Percentiles rank a stretch among this genome's conserved stretches.
phyloP scores from a whole-genome alignment of 1,139 yeast species.

The Yamadazyma trypodendri region DNA sequence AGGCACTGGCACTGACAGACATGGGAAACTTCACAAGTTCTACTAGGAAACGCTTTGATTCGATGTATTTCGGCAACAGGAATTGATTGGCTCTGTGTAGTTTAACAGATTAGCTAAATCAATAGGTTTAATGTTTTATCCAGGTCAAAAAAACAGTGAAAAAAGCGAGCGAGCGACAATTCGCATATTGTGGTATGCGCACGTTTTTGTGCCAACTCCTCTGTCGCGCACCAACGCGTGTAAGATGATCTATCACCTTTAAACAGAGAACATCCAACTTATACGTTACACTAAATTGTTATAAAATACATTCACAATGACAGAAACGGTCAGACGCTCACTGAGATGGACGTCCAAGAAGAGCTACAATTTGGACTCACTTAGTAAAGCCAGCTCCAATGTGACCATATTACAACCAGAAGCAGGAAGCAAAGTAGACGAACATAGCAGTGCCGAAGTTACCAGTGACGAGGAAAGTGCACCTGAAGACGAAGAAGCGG shows the following conservation, averaged over 20 bases:
- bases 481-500: neutral
- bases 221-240: constrained; percentile 3
- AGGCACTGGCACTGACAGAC: constrained; percentile 13
- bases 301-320: neutral
- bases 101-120: neutral
- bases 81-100: neutral
- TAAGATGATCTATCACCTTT: neutral
- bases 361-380: constrained; percentile 6
- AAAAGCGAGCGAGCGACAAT: neutral
- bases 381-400: constrained; percentile 1
- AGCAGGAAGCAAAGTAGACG: constrained; percentile 1
- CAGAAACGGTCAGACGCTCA: constrained; percentile 3
- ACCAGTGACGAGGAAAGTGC: constrained; percentile 1
- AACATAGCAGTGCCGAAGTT: too few relatives aligned
- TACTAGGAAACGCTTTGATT: constrained; percentile 7
- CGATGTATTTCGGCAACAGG: constrained; percentile 2
- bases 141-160: neutral
- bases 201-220: neutral
- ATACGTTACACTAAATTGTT: neutral
- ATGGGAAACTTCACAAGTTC: neutral
- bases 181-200: neutral
- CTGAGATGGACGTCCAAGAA: constrained; percentile 4
- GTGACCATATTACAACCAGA: neutral
- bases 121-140: neutral
- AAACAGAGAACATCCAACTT: neutral